Percentiles rank a stretch among this genome's conserved stretches.
These are phyloP conservation scores for Physcomitrium patens DNA, from an alignment of 225 moss, liverwort and hornwort species.

Conservation along the genomic window DNA sequence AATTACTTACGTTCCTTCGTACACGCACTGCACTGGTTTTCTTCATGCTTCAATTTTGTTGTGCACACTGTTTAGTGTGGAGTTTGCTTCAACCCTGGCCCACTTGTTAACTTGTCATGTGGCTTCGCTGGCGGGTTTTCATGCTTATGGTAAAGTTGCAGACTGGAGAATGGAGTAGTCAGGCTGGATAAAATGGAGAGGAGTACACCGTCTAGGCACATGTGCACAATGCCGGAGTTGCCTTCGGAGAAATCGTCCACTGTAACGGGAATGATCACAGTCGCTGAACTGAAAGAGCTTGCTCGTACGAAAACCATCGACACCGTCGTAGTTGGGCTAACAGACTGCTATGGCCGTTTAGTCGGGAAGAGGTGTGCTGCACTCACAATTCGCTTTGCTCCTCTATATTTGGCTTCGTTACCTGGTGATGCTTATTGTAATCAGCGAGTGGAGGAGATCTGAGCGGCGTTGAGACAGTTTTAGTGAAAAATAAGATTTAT, in stretches of 20 bases:
- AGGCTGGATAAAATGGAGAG: constrained; percentile 23
- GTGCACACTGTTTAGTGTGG: background rate
- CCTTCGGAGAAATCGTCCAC: constrained; percentile 28
- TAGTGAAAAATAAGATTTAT: background rate
- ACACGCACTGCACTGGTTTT: too few relatives aligned
- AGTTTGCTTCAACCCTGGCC: background rate
- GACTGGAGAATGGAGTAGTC: constrained; percentile 13
- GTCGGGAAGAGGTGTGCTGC: constrained; percentile 72
- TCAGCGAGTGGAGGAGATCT: too few relatives aligned
- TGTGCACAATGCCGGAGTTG: constrained; percentile 27
- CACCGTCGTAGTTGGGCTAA: constrained; percentile 85
- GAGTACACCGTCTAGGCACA: constrained; percentile 12
- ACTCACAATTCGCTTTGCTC: background rate
- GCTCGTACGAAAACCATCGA: constrained; percentile 57
- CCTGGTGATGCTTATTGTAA: background rate
- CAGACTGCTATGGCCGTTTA: constrained; percentile 92
- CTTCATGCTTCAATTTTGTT: too few relatives aligned
- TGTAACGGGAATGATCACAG: constrained; percentile 72
- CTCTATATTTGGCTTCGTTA: background rate
- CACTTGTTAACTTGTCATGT: background rate
- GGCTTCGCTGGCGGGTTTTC: background rate
- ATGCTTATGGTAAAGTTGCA: constrained; percentile 24
- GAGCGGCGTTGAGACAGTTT: background rate
- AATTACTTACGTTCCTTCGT: too few relatives aligned
- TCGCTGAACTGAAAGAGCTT: constrained; percentile 51